These are phyloP conservation scores for Sistotremastrum suecicum DNA, from an alignment of 768 basidiomycete genomes.

Conservation along the genomic window DNA sequence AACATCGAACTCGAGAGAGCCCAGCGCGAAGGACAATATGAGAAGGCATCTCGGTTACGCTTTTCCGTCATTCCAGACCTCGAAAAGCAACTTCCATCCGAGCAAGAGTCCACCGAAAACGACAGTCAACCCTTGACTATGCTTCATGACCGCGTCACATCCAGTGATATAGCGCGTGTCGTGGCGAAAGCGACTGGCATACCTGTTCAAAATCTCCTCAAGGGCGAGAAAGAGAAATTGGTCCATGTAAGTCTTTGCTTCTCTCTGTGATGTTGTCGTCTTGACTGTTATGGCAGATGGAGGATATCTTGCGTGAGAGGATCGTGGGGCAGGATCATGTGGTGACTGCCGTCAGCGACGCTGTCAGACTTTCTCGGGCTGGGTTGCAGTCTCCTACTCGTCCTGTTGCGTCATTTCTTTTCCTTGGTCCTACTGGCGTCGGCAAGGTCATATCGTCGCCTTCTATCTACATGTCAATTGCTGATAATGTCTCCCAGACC, in stretches of 20 bases:
- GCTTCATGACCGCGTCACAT: conserved; percentile 77
- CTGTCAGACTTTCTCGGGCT: conserved; percentile 84
- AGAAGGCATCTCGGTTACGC: conserved; percentile 68
- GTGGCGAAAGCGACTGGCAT: conserved; percentile 85
- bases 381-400: conserved; percentile 80
- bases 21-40: conserved; percentile 79
- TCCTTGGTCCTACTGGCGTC: conserved; percentile 80
- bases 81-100: conserved; percentile 51
- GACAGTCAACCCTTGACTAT: conserved; percentile 40
- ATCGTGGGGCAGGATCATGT: conserved; percentile 90
- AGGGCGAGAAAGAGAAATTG: conserved; percentile 81
- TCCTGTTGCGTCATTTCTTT: conserved; percentile 87
- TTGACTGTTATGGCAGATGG: conserved; percentile 47
- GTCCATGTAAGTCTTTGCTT: conserved; percentile 49
- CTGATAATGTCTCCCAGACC: conserved; percentile 33
- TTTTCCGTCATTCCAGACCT: conserved; percentile 78
- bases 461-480: neutral
- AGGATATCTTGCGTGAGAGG: conserved; percentile 53
- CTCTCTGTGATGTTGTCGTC: neutral
- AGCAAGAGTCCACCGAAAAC: conserved; percentile 26
- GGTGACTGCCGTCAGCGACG: conserved; percentile 74
- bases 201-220: conserved; percentile 76
- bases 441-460: conserved; percentile 41
- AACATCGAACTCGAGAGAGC: conserved; percentile 80
- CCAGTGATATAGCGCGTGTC: conserved; percentile 79